A percentile compares a stretch with the other conserved stretches of the same genome.
Evolutionary conservation across 1,139 yeast species (phyloP).

Genomic region (Schizosaccharomyces versatilis): DNA sequence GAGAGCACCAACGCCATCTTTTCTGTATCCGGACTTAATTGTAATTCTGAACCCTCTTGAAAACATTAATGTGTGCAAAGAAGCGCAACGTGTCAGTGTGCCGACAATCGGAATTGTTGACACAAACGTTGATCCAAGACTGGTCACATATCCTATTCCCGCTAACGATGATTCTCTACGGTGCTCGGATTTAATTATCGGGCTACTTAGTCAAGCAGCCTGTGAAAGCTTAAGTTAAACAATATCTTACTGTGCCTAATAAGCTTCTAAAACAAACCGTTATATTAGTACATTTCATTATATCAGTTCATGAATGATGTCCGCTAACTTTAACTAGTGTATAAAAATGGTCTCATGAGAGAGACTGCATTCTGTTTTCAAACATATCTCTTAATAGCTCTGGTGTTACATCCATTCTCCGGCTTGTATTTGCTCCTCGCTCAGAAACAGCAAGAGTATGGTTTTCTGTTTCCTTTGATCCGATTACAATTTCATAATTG

Average conservation of each 20-base stretch:
- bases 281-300: too few species aligned
- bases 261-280: too few species aligned
- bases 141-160: constrained; percentile 84
- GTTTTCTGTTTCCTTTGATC: neutral
- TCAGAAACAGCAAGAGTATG: neutral
- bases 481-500: constrained; percentile 1
- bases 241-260: too few species aligned
- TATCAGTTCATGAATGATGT: too few species aligned
- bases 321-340: too few species aligned
- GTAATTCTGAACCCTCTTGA: constrained; percentile 76
- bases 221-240: constrained; percentile 31
- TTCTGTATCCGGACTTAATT: constrained; percentile 67
- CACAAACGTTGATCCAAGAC: constrained; percentile 75
- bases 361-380: neutral
- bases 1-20: constrained; percentile 28
- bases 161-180: constrained; percentile 88
- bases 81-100: constrained; percentile 59
- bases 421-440: neutral
- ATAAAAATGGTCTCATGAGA: neutral
- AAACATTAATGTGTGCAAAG: constrained; percentile 57
- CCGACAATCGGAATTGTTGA: constrained; percentile 91
- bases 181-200: constrained; percentile 54
- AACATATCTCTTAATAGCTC: neutral
- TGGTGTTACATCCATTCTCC: neutral
- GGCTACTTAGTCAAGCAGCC: constrained; percentile 71